These are phyloP conservation scores for Lactarius hengduanensis DNA, from an alignment of 768 basidiomycete species.

Conservation along the genomic window DNA sequence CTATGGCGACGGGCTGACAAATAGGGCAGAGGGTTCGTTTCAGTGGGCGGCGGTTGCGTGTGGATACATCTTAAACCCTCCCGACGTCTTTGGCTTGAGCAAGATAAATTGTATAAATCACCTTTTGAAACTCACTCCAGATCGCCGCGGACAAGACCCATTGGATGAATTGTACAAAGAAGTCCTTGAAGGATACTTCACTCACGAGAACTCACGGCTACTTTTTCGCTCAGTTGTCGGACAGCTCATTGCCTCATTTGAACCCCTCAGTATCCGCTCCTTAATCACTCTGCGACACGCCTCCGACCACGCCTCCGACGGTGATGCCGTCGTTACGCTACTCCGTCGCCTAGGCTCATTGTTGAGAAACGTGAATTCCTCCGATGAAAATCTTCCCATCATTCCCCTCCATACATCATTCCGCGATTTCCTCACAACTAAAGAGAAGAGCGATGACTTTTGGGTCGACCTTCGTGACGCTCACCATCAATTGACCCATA, in stretches of 20 bases:
- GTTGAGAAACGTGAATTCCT: not conserved
- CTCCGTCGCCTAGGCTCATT: conserved; percentile 3
- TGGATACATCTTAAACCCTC: not conserved
- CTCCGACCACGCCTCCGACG: not conserved
- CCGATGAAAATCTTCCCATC: not conserved
- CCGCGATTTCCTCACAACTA: not conserved
- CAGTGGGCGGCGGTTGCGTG: conserved; percentile 4
- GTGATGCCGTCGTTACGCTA: not conserved
- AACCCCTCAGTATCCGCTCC: not conserved
- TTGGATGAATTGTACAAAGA: conserved; percentile 2
- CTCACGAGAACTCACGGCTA: not conserved
- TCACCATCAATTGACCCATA: not conserved
- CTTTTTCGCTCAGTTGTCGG: conserved; percentile 4
- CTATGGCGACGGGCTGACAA: not conserved
- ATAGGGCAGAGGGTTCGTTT: not conserved
- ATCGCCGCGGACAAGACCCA: not conserved
- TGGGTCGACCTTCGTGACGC: not conserved
- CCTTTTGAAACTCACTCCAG: not conserved
- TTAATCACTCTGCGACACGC: not conserved
- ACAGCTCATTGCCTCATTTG: not conserved
- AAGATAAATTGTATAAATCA: not conserved
- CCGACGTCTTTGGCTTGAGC: not conserved
- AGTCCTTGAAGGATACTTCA: not conserved
- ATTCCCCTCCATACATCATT: not conserved
- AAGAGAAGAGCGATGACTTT: not conserved